Evolutionary conservation across 2,329 filamentous ascomycete species (phyloP).

Genomic region (Fusarium guadeloupense): DNA sequence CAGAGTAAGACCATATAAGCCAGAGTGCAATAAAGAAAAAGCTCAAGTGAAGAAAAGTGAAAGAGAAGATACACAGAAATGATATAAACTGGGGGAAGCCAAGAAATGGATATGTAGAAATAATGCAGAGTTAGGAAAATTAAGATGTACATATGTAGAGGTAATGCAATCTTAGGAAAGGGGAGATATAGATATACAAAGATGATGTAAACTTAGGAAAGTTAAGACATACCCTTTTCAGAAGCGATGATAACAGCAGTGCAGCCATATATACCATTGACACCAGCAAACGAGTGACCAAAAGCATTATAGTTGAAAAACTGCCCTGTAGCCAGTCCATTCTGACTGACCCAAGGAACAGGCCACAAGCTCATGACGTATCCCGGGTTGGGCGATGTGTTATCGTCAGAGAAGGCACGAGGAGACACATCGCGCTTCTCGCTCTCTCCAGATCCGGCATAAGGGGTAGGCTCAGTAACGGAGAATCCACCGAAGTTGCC

Average conservation of each 20-base stretch:
- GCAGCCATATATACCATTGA: slow-evolving; percentile 38
- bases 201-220: no score
- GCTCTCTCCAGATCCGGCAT: neutral
- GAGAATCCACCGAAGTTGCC: slow-evolving; percentile 3
- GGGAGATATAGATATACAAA: no score
- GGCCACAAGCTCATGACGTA: slow-evolving; percentile 15
- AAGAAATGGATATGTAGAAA: no score
- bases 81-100: no score
- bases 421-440: slow-evolving; percentile 7
- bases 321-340: slow-evolving; percentile 10
- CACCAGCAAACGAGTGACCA: slow-evolving; percentile 17
- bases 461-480: slow-evolving; percentile 6
- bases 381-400: slow-evolving; percentile 13
- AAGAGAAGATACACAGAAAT: no score
- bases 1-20: no score
- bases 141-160: no score
- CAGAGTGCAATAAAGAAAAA: no score
- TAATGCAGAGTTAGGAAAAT: no score
- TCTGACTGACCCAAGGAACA: slow-evolving; percentile 22
- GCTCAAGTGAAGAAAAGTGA: no score
- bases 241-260: slow-evolving; percentile 33
- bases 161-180: no score
- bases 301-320: slow-evolving; percentile 8
- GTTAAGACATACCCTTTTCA: slow-evolving; percentile 5
- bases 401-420: slow-evolving; percentile 6